phyloP scores from a whole-genome alignment of 148 eudicot genomes.

The Cornus kousa region DNA sequence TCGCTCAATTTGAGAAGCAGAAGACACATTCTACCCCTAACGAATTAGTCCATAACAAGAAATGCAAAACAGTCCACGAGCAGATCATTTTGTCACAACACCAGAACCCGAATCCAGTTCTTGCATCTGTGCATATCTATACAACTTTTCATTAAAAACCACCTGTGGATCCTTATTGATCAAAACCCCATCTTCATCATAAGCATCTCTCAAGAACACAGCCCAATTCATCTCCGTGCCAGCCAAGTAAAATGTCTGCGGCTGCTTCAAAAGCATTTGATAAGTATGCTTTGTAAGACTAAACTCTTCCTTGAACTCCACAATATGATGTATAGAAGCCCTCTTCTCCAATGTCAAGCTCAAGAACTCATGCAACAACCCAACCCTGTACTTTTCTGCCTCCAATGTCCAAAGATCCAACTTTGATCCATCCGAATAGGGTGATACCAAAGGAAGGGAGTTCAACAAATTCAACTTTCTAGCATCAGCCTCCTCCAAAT shows the following conservation, averaged over 20 bases:
- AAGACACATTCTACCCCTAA: background rate
- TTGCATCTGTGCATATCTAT: slow-evolving; percentile 63
- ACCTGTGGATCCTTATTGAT: slow-evolving; percentile 78
- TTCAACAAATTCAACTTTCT: slow-evolving; percentile 67
- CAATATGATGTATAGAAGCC: slow-evolving; percentile 92
- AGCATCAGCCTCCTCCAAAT: slow-evolving; percentile 58
- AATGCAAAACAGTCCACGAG: background rate
- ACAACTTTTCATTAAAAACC: slow-evolving; percentile 63
- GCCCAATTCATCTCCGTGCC: slow-evolving; percentile 99
- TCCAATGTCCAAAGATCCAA: slow-evolving; percentile 76
- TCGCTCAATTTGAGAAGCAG: background rate
- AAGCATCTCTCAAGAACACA: slow-evolving; percentile 77
- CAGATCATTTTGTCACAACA: slow-evolving; percentile 3
- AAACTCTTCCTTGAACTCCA: slow-evolving; percentile 98
- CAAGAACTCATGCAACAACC: slow-evolving; percentile 88
- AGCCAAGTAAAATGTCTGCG: slow-evolving; percentile 77
- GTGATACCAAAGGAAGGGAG: slow-evolving; percentile 90
- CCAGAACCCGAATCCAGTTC: slow-evolving; percentile 25
- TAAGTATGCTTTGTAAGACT: slow-evolving; percentile 92
- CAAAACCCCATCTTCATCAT: slow-evolving; percentile 71
- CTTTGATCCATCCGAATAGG: slow-evolving; percentile 87
- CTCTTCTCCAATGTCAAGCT: slow-evolving; percentile 95
- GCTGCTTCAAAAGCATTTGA: slow-evolving; percentile 89
- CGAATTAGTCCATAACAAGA: background rate
- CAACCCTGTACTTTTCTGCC: slow-evolving; percentile 90